Evolutionary conservation across 2,329 filamentous ascomycete species (phyloP).

Genomic region (Dryadomyces quercivorus): DNA sequence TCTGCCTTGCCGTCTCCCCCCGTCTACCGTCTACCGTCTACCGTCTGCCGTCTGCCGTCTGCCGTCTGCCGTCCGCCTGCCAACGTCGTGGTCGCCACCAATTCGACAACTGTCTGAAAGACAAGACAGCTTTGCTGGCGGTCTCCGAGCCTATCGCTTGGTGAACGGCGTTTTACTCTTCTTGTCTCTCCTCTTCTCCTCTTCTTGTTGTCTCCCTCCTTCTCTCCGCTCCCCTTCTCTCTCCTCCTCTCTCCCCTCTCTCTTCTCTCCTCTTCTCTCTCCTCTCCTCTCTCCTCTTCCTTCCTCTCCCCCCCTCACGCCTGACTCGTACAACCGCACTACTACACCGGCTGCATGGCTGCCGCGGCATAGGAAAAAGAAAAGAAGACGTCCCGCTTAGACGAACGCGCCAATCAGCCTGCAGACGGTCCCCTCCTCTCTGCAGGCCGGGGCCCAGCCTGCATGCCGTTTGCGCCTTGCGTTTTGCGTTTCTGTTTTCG

Average conservation of each 20-base stretch:
- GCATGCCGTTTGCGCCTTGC: not conserved
- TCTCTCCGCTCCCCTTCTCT: not conserved
- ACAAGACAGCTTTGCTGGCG: not conserved
- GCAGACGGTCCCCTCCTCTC: not conserved
- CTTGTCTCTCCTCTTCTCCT: not conserved
- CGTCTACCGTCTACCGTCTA: too few relatives aligned
- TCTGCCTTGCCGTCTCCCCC: not conserved
- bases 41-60: too few relatives aligned
- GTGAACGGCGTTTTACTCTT: too few relatives aligned
- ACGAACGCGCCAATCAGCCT: not conserved
- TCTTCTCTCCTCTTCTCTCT: not conserved
- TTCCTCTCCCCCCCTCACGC: not conserved
- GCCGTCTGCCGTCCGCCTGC: not conserved
- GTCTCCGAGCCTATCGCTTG: not conserved
- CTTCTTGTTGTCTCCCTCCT: not conserved
- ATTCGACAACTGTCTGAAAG: not conserved
- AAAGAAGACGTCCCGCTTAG: not conserved
- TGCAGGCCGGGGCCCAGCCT: not conserved
- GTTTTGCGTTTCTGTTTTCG: not conserved
- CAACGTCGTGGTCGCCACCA: not conserved
- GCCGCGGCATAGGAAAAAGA: not conserved
- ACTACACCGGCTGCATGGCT: not conserved
- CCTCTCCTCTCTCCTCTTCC: not conserved
- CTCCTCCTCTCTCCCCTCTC: not conserved
- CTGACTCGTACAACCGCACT: not conserved